phyloP scores from a whole-genome alignment of 2,329 filamentous ascomycete species.

The Aspergillus persii region DNA sequence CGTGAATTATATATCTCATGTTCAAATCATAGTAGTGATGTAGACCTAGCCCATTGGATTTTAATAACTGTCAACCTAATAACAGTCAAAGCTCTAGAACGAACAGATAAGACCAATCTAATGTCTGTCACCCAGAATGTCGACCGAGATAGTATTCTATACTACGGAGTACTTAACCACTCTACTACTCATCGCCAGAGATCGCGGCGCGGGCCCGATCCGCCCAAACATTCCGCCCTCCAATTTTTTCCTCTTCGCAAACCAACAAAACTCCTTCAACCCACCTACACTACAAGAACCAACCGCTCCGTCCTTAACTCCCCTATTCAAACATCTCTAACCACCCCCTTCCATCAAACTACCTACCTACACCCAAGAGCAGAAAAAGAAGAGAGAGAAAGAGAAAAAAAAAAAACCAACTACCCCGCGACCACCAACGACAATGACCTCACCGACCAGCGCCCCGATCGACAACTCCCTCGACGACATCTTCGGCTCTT shows the following conservation, averaged over 20 bases:
- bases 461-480: slow-evolving; percentile 24
- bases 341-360: background rate
- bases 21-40: too few relatives aligned
- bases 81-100: too few relatives aligned
- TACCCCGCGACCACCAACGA: background rate
- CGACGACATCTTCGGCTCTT: slow-evolving; percentile 45
- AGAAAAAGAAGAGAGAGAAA: too few relatives aligned
- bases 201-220: background rate
- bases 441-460: background rate
- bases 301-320: background rate
- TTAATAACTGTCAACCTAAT: too few relatives aligned
- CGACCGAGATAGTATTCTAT: too few relatives aligned
- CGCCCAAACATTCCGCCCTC: background rate
- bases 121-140: too few relatives aligned
- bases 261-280: background rate
- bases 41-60: too few relatives aligned
- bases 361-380: background rate
- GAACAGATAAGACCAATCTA: too few relatives aligned
- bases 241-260: background rate
- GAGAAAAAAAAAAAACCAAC: background rate
- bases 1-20: too few relatives aligned
- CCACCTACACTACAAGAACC: background rate
- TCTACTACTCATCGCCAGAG: too few relatives aligned
- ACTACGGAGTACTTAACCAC: too few relatives aligned
- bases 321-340: background rate